Evolutionary conservation across 1,284 basidiomycete species (phyloP).

Genomic region (Anthracocystis panici-leucophaei): DNA sequence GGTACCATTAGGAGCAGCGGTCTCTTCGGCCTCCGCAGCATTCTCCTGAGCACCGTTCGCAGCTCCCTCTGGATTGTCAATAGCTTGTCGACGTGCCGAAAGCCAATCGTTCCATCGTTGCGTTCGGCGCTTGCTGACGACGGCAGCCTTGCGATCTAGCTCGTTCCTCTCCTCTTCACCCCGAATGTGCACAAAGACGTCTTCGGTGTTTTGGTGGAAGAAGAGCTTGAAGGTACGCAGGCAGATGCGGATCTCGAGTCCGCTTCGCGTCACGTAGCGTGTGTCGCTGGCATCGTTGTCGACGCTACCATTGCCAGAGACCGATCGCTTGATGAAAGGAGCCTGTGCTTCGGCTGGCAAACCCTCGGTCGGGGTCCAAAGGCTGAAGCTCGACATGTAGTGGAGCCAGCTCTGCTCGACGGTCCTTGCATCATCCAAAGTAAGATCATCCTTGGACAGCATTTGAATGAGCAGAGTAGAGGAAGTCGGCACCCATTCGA

Average conservation of each 20-base stretch:
- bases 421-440: conserved; percentile 85
- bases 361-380: conserved; percentile 68
- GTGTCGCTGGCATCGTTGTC: conserved; percentile 46
- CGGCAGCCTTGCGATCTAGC: conserved; percentile 34
- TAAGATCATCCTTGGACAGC: conserved; percentile 88
- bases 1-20: conserved; percentile 23
- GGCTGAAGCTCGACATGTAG: conserved; percentile 86
- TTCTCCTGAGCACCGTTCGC: conserved; percentile 11
- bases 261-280: conserved; percentile 72
- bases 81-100: conserved; percentile 47
- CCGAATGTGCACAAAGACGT: conserved; percentile 67
- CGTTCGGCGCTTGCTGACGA: conserved; percentile 28
- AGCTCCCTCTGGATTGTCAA: conserved; percentile 37
- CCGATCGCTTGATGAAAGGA: conserved; percentile 62
- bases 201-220: conserved; percentile 70
- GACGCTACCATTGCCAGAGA: conserved; percentile 36
- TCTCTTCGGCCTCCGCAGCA: conserved; percentile 8
- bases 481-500: conserved; percentile 82
- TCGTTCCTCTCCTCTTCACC: conserved; percentile 32
- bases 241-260: conserved; percentile 73
- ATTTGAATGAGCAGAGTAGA: conserved; percentile 85
- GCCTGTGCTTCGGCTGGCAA: conserved; percentile 59
- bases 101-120: conserved; percentile 60
- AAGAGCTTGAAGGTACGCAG: conserved; percentile 71
- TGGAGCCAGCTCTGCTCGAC: conserved; percentile 85